phyloP scores from a whole-genome alignment of 441 rosid genomes.

The Gossypium trilobum region DNA sequence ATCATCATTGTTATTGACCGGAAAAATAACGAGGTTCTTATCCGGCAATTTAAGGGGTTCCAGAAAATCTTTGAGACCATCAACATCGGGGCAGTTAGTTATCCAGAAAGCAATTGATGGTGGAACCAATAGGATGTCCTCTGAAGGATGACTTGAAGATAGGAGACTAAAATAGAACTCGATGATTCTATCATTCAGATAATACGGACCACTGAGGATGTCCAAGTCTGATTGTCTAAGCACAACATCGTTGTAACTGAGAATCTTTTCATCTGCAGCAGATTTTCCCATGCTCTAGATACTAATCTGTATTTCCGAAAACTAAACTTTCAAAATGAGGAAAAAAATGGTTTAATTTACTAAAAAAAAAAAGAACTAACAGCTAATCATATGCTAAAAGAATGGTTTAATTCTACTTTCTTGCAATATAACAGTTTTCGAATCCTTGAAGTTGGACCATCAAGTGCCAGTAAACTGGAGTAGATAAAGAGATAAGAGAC shows the following conservation, averaged over 20 bases:
- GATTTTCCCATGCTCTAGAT: constrained; percentile 34
- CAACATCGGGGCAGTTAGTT: constrained; percentile 49
- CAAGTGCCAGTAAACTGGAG: background rate
- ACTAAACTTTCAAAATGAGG: background rate
- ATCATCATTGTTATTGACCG: constrained; percentile 59
- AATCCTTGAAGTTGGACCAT: background rate
- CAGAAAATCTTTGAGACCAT: constrained; percentile 43
- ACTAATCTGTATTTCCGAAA: constrained; percentile 3
- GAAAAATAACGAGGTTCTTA: constrained; percentile 52
- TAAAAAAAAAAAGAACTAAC: background rate
- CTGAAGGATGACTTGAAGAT: constrained; percentile 36
- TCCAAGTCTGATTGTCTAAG: constrained; percentile 69
- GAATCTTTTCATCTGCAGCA: constrained; percentile 49
- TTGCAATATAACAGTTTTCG: background rate
- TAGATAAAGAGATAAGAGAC: background rate
- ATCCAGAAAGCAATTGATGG: constrained; percentile 79
- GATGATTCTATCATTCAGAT: constrained; percentile 62
- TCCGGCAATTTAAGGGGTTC: constrained; percentile 43
- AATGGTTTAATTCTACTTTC: background rate
- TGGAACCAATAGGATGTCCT: constrained; percentile 49
- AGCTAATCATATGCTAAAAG: background rate
- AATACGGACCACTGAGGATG: constrained; percentile 46
- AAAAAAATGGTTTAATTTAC: background rate
- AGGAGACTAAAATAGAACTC: constrained; percentile 75
- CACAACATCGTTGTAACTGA: constrained; percentile 66